phyloP scores from a whole-genome alignment of 2,329 filamentous ascomycete species.

The Grosmannia clavigera region DNA sequence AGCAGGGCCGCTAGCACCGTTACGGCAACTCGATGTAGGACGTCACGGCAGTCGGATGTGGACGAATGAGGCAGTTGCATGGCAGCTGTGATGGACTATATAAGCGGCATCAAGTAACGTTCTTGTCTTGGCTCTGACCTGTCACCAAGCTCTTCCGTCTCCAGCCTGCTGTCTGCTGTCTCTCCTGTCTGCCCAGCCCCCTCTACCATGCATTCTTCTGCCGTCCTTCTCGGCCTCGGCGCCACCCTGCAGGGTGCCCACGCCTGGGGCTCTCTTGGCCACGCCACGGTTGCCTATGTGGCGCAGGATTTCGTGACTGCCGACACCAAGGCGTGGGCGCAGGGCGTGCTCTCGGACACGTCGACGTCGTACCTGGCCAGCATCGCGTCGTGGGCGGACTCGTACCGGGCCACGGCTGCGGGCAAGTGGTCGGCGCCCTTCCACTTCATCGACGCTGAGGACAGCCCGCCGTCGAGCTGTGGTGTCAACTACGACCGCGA shows the following conservation, averaged over 20 bases:
- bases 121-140: background rate
- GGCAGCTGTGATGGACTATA: background rate
- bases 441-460: slow-evolving; percentile 37
- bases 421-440: slow-evolving; percentile 32
- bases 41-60: background rate
- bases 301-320: slow-evolving; percentile 34
- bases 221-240: background rate
- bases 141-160: background rate
- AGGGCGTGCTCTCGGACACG: slow-evolving; percentile 29
- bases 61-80: background rate
- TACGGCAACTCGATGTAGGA: background rate
- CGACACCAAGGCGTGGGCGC: slow-evolving; percentile 28
- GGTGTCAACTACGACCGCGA: slow-evolving; percentile 20
- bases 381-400: slow-evolving; percentile 39
- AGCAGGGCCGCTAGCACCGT: background rate
- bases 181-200: background rate
- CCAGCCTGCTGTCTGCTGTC: background rate
- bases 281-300: slow-evolving; percentile 41
- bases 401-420: slow-evolving; percentile 30
- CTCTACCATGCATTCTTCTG: background rate
- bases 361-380: slow-evolving; percentile 33
- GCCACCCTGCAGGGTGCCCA: background rate
- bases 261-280: slow-evolving; percentile 33
- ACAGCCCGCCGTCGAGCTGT: slow-evolving; percentile 8
- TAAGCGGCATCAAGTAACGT: background rate